Conservation (phyloP, 352 stramenopile genomes). For the Nannochloropsis limnetica region DNA sequence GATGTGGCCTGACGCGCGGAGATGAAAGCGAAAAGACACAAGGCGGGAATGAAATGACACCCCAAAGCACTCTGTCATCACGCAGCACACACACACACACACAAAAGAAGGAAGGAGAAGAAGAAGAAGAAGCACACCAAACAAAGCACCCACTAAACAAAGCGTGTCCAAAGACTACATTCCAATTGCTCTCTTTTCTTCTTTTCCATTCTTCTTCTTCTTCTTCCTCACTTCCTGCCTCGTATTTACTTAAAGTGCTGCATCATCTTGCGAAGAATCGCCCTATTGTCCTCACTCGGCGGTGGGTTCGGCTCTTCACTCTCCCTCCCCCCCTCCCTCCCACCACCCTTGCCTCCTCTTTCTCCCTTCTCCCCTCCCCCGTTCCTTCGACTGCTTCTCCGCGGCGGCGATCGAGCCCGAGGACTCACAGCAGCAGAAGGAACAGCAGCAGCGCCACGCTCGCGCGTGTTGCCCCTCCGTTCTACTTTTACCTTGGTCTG, state of each 20-base stretch:
- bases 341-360: background rate
- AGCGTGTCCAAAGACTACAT: no score
- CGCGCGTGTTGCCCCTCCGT: background rate
- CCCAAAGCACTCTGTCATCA: background rate
- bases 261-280: constrained; percentile 30
- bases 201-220: background rate
- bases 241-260: constrained; percentile 11
- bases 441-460: background rate
- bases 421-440: background rate
- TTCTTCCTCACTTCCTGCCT: background rate
- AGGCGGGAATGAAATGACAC: background rate
- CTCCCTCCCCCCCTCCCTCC: background rate
- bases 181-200: background rate
- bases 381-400: constrained; percentile 13
- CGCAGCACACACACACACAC: background rate
- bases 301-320: background rate
- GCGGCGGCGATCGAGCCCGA: background rate
- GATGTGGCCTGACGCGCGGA: background rate
- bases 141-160: background rate
- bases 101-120: no score
- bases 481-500: background rate
- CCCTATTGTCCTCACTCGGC: constrained; percentile 8
- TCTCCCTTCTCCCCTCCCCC: background rate
- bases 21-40: background rate
- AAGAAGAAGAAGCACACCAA: background rate